Conservation (phyloP, 495 filamentous ascomycete genomes). For the Ramalina peruviana region DNA sequence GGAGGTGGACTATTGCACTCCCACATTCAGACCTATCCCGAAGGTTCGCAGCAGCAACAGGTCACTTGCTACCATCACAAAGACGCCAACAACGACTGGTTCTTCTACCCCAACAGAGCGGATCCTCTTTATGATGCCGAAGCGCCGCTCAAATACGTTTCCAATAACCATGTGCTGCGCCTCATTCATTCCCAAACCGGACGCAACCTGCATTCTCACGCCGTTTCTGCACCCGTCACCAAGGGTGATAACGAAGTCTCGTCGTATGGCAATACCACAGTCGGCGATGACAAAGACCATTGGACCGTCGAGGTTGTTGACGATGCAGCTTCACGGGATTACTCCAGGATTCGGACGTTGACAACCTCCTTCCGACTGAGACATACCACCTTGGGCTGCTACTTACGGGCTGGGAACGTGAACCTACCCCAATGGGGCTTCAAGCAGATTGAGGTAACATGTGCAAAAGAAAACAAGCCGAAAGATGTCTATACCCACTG, state of each 20-base stretch:
- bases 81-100: conserved; percentile 99
- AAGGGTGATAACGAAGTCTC: conserved; percentile 90
- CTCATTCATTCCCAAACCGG: conserved; percentile 92
- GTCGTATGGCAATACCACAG: conserved; percentile 87
- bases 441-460: conserved; percentile 98
- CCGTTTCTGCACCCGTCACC: conserved; percentile 72
- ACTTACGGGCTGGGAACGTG: conserved; percentile 86
- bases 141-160: conserved; percentile 55
- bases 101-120: conserved; percentile 82
- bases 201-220: conserved; percentile 89
- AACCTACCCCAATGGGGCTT: conserved; percentile 99
- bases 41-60: conserved; percentile 89
- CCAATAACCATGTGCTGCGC: conserved; percentile 65
- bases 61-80: conserved; percentile 99
- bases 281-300: conserved; percentile 96
- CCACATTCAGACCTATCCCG: conserved; percentile 90
- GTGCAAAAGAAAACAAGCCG: conserved; percentile 85
- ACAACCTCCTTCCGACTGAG: conserved; percentile 87
- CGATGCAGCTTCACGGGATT: conserved; percentile 76
- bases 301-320: conserved; percentile 87
- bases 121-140: conserved; percentile 60
- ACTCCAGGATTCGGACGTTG: conserved; percentile 75
- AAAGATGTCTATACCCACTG: conserved; percentile 92
- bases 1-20: conserved; percentile 95
- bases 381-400: conserved; percentile 76